phyloP scores from a whole-genome alignment of 352 stramenopile species.

The Plasmopara muralis region DNA sequence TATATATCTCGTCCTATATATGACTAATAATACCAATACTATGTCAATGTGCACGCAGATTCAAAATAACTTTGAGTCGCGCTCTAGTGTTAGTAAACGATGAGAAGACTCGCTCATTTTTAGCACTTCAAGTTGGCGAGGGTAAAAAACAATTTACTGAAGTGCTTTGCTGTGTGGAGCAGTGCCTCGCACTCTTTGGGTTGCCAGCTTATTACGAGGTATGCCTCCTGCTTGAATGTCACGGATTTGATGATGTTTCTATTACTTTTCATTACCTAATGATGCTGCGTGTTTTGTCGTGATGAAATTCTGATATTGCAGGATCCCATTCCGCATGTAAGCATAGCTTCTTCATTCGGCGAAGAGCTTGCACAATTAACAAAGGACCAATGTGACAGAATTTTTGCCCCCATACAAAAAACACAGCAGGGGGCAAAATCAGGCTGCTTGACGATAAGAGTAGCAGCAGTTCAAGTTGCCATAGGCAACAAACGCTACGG shows the following conservation, averaged over 20 bases:
- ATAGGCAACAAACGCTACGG: conserved; percentile 84
- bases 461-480: conserved; percentile 45
- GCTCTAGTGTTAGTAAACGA: conserved; percentile 62
- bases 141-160: conserved; percentile 31
- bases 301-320: conserved; percentile 16
- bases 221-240: conserved; percentile 6
- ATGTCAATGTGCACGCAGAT: conserved; percentile 28
- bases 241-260: background rate
- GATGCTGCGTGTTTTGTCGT: conserved; percentile 1
- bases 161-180: conserved; percentile 51
- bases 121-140: conserved; percentile 42
- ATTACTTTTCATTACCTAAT: no score
- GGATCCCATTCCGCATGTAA: conserved; percentile 76
- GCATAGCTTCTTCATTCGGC: conserved; percentile 59
- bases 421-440: conserved; percentile 13
- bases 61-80: conserved; percentile 32
- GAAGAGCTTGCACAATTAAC: conserved; percentile 40
- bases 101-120: conserved; percentile 66
- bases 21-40: background rate
- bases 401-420: conserved; percentile 14
- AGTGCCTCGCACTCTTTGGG: conserved; percentile 45
- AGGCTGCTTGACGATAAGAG: conserved; percentile 16
- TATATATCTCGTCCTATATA: background rate
- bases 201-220: conserved; percentile 64
- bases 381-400: conserved; percentile 28